Evolutionary conservation across 768 basidiomycete species (phyloP).

Genomic region (Agaricus sinodeliciosus): DNA sequence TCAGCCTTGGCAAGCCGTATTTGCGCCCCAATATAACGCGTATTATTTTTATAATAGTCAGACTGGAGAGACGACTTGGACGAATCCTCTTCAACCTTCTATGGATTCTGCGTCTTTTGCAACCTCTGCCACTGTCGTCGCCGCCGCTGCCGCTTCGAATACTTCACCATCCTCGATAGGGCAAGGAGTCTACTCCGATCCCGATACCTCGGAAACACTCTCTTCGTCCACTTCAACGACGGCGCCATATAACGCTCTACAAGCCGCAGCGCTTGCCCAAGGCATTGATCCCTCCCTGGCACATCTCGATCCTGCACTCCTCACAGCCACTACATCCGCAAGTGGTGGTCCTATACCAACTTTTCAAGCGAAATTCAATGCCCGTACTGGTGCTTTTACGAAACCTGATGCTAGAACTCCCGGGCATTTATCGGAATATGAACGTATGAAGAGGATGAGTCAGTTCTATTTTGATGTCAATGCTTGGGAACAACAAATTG

Average conservation of each 20-base stretch:
- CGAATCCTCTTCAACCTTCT: constrained; percentile 55
- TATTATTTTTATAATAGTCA: constrained; percentile 81
- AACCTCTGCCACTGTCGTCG: constrained; percentile 10
- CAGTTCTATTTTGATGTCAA: constrained; percentile 81
- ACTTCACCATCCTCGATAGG: neutral
- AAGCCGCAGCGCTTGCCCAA: constrained; percentile 66
- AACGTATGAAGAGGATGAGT: constrained; percentile 81
- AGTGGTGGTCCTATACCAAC: constrained; percentile 27
- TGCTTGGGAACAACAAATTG: constrained; percentile 73
- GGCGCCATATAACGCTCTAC: constrained; percentile 40
- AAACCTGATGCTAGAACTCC: constrained; percentile 64
- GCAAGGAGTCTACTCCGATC: neutral
- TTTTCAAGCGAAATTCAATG: constrained; percentile 73
- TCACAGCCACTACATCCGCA: constrained; percentile 24
- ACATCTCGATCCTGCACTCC: constrained; percentile 69
- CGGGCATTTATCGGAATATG: constrained; percentile 71
- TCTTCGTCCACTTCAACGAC: constrained; percentile 18
- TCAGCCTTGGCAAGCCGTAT: constrained; percentile 73
- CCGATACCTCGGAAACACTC: constrained; percentile 1
- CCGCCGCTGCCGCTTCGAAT: constrained; percentile 3
- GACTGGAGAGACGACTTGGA: constrained; percentile 81
- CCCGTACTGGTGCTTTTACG: constrained; percentile 74
- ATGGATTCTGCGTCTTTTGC: constrained; percentile 10
- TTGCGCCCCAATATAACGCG: constrained; percentile 66
- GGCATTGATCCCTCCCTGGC: constrained; percentile 84